phyloP scores from a whole-genome alignment of 2,329 filamentous ascomycete species.

The Pseudogymnoascus pannorum region DNA sequence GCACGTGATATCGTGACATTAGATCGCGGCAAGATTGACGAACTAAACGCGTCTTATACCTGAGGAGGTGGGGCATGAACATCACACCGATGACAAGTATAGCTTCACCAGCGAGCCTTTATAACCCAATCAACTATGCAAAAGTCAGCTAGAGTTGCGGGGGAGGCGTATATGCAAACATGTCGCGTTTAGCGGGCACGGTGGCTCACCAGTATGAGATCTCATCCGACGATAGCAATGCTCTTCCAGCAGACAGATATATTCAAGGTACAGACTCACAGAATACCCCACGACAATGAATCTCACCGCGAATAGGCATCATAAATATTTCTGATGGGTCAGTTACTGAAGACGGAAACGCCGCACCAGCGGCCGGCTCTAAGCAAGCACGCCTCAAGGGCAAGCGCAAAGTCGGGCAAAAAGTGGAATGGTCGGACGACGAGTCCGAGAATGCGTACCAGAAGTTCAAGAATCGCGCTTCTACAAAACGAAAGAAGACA shows the following conservation, averaged over 20 bases:
- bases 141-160: not conserved
- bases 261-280: not conserved
- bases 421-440: constrained; percentile 46
- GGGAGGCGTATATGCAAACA: not conserved
- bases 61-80: not conserved
- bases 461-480: constrained; percentile 55
- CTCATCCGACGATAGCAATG: not conserved
- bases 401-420: constrained; percentile 27
- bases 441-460: constrained; percentile 55
- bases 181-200: not conserved
- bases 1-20: not conserved
- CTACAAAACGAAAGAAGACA: constrained; percentile 43
- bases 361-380: not conserved
- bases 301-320: not conserved
- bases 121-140: not conserved
- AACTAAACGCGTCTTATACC: not conserved
- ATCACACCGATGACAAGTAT: not conserved
- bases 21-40: not conserved
- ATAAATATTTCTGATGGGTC: not conserved
- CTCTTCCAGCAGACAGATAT: not conserved
- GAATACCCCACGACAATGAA: no score
- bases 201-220: not conserved
- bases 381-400: constrained; percentile 13
- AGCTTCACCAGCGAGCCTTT: not conserved
- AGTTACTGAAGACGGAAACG: not conserved